Conservation (phyloP, 2,329 filamentous ascomycete species). For the Metarhizium brunneum region DNA sequence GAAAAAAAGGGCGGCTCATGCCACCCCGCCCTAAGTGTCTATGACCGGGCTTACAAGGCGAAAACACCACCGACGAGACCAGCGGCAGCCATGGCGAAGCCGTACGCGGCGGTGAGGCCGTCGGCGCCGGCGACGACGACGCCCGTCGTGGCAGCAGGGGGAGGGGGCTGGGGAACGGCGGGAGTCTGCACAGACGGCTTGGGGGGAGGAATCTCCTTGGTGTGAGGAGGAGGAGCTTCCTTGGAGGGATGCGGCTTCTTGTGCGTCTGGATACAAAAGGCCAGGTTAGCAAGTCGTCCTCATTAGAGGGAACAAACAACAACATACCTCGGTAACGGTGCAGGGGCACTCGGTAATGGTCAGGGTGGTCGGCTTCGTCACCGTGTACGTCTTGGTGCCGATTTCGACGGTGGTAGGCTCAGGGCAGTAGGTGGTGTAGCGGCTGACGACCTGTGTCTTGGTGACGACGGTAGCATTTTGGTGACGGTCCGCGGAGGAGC, state of each 20-base stretch:
- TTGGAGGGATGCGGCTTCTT: not conserved
- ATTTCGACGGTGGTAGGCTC: constrained; percentile 42
- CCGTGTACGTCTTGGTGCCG: constrained; percentile 41
- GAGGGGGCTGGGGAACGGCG: not conserved
- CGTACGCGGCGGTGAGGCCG: constrained; percentile 10
- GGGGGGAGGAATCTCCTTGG: not conserved
- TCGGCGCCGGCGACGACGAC: constrained; percentile 11
- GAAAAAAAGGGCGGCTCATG: not conserved
- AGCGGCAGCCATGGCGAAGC: constrained; percentile 17
- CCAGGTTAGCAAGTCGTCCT: too few relatives aligned
- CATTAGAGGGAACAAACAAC: not conserved
- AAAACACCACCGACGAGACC: constrained; percentile 19
- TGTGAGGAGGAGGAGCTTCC: not conserved
- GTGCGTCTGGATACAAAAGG: not conserved
- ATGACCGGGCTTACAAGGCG: constrained; percentile 17
- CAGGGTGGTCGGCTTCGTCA: constrained; percentile 43
- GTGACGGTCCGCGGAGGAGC: too few relatives aligned
- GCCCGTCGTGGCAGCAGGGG: not conserved
- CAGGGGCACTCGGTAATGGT: constrained; percentile 48
- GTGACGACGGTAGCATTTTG: constrained; percentile 12
- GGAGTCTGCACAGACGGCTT: not conserved
- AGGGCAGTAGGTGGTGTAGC: constrained; percentile 32
- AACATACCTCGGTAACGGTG: constrained; percentile 28
- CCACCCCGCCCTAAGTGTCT: not conserved
- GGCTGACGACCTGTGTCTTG: constrained; percentile 26